These are phyloP conservation scores for Chrysoporthe puriensis DNA, from an alignment of 2,329 filamentous ascomycete species.

Conservation along the genomic window DNA sequence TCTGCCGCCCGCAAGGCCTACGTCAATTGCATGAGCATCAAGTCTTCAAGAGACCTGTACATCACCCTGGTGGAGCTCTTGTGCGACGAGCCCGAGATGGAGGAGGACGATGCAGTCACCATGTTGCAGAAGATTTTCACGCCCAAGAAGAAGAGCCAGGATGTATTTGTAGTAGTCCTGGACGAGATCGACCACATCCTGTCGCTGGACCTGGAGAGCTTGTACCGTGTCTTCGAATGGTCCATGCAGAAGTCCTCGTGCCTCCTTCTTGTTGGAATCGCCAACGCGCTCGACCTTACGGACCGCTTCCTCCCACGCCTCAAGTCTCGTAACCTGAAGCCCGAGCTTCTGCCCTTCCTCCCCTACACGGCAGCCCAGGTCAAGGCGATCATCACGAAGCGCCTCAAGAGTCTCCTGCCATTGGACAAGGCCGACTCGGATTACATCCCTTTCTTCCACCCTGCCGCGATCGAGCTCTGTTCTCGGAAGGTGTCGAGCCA, in stretches of 20 bases:
- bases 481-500: conserved; percentile 94
- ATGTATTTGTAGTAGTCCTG: conserved; percentile 80
- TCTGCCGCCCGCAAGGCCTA: conserved; percentile 69
- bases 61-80: conserved; percentile 74
- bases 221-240: conserved; percentile 97
- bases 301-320: conserved; percentile 92
- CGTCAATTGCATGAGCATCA: conserved; percentile 97
- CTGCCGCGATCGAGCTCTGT: conserved; percentile 90
- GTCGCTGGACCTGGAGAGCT: conserved; percentile 81
- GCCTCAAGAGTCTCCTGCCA: conserved; percentile 75
- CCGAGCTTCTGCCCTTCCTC: conserved; percentile 85
- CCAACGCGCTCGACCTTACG: conserved; percentile 93
- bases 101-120: conserved; percentile 69
- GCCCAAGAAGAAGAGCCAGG: conserved; percentile 57
- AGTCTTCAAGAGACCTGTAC: conserved; percentile 84
- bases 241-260: conserved; percentile 80
- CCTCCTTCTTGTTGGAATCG: conserved; percentile 87
- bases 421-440: conserved; percentile 54
- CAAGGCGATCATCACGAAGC: conserved; percentile 81
- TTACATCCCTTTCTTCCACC: conserved; percentile 87
- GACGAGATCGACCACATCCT: conserved; percentile 96
- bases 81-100: conserved; percentile 59
- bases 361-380: conserved; percentile 90
- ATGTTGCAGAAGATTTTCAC: conserved; percentile 74
- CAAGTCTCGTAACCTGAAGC: conserved; percentile 90